These are phyloP conservation scores for Podila epicladia DNA, from an alignment of 192 early-diverging fungal species.

Conservation along the genomic window DNA sequence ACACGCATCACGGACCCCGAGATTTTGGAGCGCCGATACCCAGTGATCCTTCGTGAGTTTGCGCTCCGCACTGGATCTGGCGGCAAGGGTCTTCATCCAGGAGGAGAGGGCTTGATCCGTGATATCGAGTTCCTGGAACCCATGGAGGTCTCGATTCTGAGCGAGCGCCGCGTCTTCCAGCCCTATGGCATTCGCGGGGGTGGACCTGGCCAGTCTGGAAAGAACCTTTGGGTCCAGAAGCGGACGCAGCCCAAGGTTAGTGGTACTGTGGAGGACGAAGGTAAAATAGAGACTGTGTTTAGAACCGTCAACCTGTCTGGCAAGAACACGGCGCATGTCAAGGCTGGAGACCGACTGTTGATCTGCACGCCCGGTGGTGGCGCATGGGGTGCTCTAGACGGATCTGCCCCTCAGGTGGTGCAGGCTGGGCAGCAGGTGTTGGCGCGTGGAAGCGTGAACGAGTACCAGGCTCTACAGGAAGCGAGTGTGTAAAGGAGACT, in stretches of 20 bases:
- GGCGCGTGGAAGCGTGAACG: constrained; percentile 32
- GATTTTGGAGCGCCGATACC: constrained; percentile 91
- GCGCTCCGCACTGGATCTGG: constrained; percentile 79
- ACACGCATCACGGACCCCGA: constrained; percentile 98
- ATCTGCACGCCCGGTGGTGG: constrained; percentile 96
- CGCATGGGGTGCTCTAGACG: constrained; percentile 69
- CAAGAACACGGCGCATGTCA: constrained; percentile 87
- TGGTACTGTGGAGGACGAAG: constrained; percentile 11
- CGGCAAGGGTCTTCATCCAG: constrained; percentile 77
- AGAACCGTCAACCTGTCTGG: constrained; percentile 79
- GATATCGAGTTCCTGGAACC: constrained; percentile 93
- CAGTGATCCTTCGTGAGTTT: constrained; percentile 90
- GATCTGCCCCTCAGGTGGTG: background rate
- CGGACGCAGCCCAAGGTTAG: constrained; percentile 46
- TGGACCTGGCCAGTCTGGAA: constrained; percentile 70
- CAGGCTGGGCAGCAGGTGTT: constrained; percentile 12
- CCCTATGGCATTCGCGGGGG: constrained; percentile 93
- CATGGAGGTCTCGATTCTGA: constrained; percentile 89
- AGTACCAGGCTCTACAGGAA: constrained; percentile 42
- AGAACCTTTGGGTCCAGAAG: constrained; percentile 82
- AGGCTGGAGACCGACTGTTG: constrained; percentile 81
- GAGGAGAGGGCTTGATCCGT: constrained; percentile 93
- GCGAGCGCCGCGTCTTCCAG: constrained; percentile 88
- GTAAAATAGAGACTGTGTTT: constrained; percentile 26
- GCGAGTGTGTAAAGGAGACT: constrained; percentile 29